Percentiles rank a stretch among this genome's conserved stretches.
phyloP scores from a whole-genome alignment of 257 asterid species.

The Avicennia marina region DNA sequence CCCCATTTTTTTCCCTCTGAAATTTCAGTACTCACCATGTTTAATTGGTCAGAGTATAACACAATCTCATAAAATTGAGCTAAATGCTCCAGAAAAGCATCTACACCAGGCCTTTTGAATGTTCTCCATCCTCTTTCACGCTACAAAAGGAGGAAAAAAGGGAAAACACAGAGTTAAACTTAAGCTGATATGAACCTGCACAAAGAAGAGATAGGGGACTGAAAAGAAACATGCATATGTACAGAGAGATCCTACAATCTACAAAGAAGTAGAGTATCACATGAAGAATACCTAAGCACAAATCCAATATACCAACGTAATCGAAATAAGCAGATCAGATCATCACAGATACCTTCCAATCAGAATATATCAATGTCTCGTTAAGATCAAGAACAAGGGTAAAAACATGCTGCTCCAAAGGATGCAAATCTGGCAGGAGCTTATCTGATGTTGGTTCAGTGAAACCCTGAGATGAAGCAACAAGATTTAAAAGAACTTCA shows the following conservation, averaged over 20 bases:
- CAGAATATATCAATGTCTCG: conserved; percentile 76
- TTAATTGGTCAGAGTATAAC: conserved; percentile 64
- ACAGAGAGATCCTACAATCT: no score
- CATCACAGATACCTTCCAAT: conserved; percentile 91
- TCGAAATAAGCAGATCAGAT: conserved; percentile 13
- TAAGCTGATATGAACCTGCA: not conserved
- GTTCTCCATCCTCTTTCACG: conserved; percentile 98
- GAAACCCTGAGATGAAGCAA: conserved; percentile 46
- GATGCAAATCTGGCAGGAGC: conserved; percentile 88
- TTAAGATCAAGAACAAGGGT: conserved; percentile 89
- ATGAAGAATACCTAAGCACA: not conserved
- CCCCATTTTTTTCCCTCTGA: no score
- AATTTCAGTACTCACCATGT: conserved; percentile 61
- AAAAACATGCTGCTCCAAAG: conserved; percentile 74
- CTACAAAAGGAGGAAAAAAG: conserved; percentile 31
- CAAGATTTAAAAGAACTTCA: conserved; percentile 1
- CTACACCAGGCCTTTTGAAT: conserved; percentile 93
- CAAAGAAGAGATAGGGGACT: not conserved
- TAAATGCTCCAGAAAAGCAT: conserved; percentile 76
- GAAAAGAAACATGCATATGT: not conserved
- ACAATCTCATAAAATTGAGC: conserved; percentile 80
- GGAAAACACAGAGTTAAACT: not conserved
- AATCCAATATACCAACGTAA: not conserved
- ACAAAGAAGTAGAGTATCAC: not conserved
- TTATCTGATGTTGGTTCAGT: conserved; percentile 87